These are phyloP conservation scores for Salix viminalis DNA, from an alignment of 345 rosid genomes.

Conservation along the genomic window DNA sequence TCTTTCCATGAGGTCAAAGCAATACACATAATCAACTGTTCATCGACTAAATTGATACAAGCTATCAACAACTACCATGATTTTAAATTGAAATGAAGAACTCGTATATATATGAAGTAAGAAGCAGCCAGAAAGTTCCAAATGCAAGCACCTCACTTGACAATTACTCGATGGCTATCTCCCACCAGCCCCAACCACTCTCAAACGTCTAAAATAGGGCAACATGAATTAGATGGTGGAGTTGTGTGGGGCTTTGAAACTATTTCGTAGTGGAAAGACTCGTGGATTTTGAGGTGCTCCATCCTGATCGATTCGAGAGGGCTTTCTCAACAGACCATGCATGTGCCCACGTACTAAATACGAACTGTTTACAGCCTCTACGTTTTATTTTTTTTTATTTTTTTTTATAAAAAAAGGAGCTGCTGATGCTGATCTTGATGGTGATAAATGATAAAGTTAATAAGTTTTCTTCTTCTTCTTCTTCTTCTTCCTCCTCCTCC, in stretches of 20 bases:
- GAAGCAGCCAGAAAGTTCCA: not conserved
- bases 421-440: not conserved
- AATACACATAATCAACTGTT: too few species aligned
- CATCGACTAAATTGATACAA: too few species aligned
- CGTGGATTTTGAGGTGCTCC: not conserved
- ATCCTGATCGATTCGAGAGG: not conserved
- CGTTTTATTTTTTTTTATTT: too few species aligned
- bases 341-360: not conserved
- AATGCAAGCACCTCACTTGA: not conserved
- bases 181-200: constrained; percentile 37
- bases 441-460: too few species aligned
- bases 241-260: not conserved
- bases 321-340: constrained; percentile 4
- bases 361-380: not conserved
- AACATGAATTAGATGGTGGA: not conserved
- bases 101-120: too few species aligned
- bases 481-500: too few species aligned
- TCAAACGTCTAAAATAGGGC: not conserved
- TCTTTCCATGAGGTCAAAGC: too few species aligned
- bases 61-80: too few species aligned
- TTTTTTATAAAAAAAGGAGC: not conserved
- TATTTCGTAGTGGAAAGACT: not conserved
- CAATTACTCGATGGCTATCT: constrained; percentile 28
- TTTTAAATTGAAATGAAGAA: too few species aligned
- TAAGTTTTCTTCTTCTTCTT: too few species aligned